A percentile compares a stretch with the other conserved stretches of the same genome.
phyloP scores from a whole-genome alignment of 2,329 filamentous ascomycete genomes.

The Epichloe baconii region DNA sequence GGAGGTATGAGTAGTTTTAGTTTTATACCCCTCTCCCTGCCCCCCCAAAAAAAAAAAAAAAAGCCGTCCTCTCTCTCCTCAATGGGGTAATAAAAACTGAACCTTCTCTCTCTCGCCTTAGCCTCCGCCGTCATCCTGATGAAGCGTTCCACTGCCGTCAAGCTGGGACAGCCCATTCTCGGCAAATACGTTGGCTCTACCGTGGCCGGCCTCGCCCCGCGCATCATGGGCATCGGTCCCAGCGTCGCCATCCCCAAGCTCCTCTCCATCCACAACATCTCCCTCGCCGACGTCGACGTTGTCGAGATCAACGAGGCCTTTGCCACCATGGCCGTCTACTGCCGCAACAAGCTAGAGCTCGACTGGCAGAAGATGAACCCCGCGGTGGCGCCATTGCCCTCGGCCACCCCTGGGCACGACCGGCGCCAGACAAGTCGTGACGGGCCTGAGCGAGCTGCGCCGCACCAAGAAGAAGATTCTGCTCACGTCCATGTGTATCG shows the following conservation, averaged over 20 bases:
- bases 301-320: slow-evolving; percentile 97
- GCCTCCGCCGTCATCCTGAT: slow-evolving; percentile 82
- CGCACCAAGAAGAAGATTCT: slow-evolving; percentile 82
- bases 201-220: slow-evolving; percentile 75
- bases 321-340: slow-evolving; percentile 95
- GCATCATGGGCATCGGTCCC: slow-evolving; percentile 93
- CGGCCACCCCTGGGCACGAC: slow-evolving; percentile 78
- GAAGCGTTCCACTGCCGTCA: slow-evolving; percentile 81
- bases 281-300: slow-evolving; percentile 72
- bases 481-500: slow-evolving; percentile 81
- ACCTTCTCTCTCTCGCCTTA: slow-evolving; percentile 13
- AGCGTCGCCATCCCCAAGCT: slow-evolving; percentile 70
- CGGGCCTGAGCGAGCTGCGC: slow-evolving; percentile 73
- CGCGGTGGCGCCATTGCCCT: slow-evolving; percentile 73
- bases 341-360: slow-evolving; percentile 57
- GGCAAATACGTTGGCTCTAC: slow-evolving; percentile 92
- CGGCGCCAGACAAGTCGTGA: slow-evolving; percentile 72
- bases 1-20: slow-evolving; percentile 42
- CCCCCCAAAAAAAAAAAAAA: no score
- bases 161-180: slow-evolving; percentile 79
- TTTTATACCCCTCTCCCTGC: no score
- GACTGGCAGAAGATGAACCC: slow-evolving; percentile 70
- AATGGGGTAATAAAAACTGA: neutral
- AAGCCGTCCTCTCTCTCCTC: neutral
- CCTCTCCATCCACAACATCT: slow-evolving; percentile 63